A percentile compares a stretch with the other conserved stretches of the same genome.
phyloP scores from a whole-genome alignment of 768 basidiomycete species.

The Suillus ampliporus region DNA sequence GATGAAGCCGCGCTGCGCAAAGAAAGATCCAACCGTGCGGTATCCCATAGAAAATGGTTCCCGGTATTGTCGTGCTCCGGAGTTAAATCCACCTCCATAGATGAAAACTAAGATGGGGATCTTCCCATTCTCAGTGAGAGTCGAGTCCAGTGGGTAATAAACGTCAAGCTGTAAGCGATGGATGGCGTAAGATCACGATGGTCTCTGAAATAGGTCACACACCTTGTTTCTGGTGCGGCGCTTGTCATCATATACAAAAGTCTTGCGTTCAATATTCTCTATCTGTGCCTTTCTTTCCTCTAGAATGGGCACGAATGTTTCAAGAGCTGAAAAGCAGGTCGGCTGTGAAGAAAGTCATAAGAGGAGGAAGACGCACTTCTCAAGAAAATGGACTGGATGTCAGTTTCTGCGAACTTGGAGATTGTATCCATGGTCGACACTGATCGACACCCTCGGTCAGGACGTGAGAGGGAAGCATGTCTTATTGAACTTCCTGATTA shows the following conservation, averaged over 20 bases:
- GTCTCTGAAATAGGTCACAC: neutral
- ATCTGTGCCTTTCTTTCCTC: conserved; percentile 55
- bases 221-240: conserved; percentile 1
- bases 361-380: conserved; percentile 37
- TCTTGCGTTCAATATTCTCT: conserved; percentile 50
- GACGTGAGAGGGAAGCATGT: too few species aligned
- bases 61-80: conserved; percentile 53
- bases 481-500: too few species aligned
- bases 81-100: conserved; percentile 70
- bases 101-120: conserved; percentile 64
- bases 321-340: conserved; percentile 45
- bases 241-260: conserved; percentile 58
- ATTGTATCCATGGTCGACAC: conserved; percentile 45
- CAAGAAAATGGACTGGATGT: conserved; percentile 37
- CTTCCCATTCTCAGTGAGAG: conserved; percentile 29
- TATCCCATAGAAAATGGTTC: conserved; percentile 57
- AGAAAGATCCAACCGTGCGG: conserved; percentile 64
- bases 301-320: conserved; percentile 55
- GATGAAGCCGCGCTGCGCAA: conserved; percentile 61
- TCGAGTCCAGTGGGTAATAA: conserved; percentile 56
- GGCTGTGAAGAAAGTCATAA: conserved; percentile 9
- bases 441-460: neutral
- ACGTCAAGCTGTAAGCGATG: conserved; percentile 58
- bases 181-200: neutral
- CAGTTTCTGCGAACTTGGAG: conserved; percentile 34